phyloP scores from a whole-genome alignment of 176 grass and related monocot species.

The Tillandsia fasciculata region DNA sequence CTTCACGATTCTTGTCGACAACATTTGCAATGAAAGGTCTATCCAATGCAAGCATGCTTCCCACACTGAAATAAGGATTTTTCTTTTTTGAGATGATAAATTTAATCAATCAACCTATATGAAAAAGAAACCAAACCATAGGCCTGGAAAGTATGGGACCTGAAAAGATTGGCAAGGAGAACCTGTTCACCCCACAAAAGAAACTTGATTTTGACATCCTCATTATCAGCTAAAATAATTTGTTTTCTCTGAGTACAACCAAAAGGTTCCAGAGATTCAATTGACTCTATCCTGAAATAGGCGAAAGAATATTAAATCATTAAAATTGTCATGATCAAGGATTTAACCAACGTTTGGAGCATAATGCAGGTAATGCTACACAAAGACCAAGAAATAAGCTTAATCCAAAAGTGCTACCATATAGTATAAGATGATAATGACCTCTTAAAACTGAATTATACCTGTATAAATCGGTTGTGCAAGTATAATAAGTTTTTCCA shows the following conservation, averaged over 20 bases:
- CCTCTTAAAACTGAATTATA: too few species aligned
- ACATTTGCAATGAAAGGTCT: constrained; percentile 68
- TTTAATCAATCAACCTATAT: constrained; percentile 1
- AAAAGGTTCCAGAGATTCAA: constrained; percentile 60
- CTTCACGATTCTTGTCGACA: constrained; percentile 25
- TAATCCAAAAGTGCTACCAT: background rate
- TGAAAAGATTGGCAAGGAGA: constrained; percentile 92
- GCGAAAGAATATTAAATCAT: background rate
- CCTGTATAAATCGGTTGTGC: too few species aligned
- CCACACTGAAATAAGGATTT: constrained; percentile 46
- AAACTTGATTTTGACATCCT: constrained; percentile 67
- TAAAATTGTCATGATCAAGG: background rate
- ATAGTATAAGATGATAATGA: too few species aligned
- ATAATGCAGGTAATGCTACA: too few species aligned
- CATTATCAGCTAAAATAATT: constrained; percentile 61
- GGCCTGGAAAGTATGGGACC: constrained; percentile 31
- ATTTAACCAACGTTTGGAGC: background rate
- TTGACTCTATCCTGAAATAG: constrained; percentile 66
- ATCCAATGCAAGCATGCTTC: constrained; percentile 92
- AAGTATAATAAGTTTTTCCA: too few species aligned
- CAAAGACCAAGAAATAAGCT: too few species aligned
- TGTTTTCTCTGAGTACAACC: constrained; percentile 54
- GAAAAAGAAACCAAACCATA: background rate
- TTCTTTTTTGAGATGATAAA: background rate
- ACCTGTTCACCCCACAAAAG: constrained; percentile 92